Percentiles rank a stretch among this genome's conserved stretches.
These are phyloP conservation scores for Aspergillus sp. DNA, from an alignment of 2,329 filamentous ascomycete genomes.

Conservation along the genomic window DNA sequence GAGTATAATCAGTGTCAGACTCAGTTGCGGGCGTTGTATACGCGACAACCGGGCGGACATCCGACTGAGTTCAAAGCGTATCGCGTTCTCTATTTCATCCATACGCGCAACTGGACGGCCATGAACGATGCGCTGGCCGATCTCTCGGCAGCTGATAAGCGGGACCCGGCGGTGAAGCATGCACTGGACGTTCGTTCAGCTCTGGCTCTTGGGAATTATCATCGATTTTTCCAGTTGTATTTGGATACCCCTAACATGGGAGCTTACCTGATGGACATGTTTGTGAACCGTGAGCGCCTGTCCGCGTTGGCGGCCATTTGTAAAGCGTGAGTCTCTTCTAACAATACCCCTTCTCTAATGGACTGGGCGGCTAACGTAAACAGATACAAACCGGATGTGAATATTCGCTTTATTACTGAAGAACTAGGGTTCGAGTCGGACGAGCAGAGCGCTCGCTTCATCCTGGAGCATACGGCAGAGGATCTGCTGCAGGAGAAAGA, in stretches of 20 bases:
- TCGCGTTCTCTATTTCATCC: constrained; percentile 98
- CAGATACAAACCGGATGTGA: constrained; percentile 88
- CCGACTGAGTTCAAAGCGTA: constrained; percentile 97
- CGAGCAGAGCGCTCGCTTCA: constrained; percentile 80
- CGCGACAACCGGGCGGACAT: constrained; percentile 76
- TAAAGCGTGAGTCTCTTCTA: constrained; percentile 67
- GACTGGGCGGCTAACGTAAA: constrained; percentile 38
- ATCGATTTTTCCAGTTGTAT: constrained; percentile 95
- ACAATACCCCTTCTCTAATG: background rate
- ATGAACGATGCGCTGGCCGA: constrained; percentile 98
- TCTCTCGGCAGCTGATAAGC: constrained; percentile 96
- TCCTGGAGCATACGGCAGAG: constrained; percentile 70
- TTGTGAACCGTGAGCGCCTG: constrained; percentile 86
- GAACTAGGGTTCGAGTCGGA: constrained; percentile 94
- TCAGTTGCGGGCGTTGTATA: constrained; percentile 86
- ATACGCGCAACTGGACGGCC: constrained; percentile 95
- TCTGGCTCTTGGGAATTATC: constrained; percentile 88
- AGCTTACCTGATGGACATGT: constrained; percentile 98
- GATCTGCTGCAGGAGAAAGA: constrained; percentile 68
- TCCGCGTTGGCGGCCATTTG: constrained; percentile 85
- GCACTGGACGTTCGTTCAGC: constrained; percentile 85
- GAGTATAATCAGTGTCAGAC: constrained; percentile 99
- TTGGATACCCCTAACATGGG: constrained; percentile 94
- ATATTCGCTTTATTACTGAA: constrained; percentile 84
- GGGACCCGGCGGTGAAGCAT: constrained; percentile 75